A percentile compares a stretch with the other conserved stretches of the same genome.
phyloP scores from a whole-genome alignment of 345 rosid genomes.

The Pugionium cornutum region DNA sequence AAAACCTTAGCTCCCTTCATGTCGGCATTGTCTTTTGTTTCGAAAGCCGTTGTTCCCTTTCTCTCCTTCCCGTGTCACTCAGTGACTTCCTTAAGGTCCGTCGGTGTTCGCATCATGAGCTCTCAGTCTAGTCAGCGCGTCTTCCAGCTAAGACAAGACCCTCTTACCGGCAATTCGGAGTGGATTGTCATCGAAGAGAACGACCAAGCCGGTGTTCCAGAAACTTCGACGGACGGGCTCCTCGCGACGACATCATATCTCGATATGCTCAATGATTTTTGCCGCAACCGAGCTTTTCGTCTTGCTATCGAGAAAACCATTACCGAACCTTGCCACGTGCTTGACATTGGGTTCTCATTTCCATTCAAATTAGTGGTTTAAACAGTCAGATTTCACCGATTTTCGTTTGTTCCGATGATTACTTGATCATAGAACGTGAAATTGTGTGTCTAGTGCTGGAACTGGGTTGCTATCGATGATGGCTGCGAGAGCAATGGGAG shows the following conservation, averaged over 20 bases:
- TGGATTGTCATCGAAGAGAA: constrained; percentile 42
- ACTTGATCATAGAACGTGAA: neutral
- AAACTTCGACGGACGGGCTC: constrained; percentile 28
- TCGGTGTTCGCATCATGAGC: constrained; percentile 33
- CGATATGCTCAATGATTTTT: constrained; percentile 43
- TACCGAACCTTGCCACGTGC: constrained; percentile 74
- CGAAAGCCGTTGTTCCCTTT: constrained; percentile 23
- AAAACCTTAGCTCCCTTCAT: constrained; percentile 2
- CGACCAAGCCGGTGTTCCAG: constrained; percentile 26
- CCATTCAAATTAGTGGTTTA: neutral
- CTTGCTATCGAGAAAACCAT: constrained; percentile 46
- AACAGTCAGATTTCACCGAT: neutral
- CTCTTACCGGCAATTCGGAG: constrained; percentile 42
- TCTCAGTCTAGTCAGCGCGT: constrained; percentile 33
- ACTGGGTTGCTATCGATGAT: constrained; percentile 95
- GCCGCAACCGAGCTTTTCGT: constrained; percentile 42
- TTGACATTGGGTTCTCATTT: constrained; percentile 78
- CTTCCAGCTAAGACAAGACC: constrained; percentile 45
- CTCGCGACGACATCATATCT: constrained; percentile 41
- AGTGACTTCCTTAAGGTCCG: constrained; percentile 6
- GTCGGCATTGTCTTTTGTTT: constrained; percentile 22
- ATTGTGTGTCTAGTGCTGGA: constrained; percentile 63
- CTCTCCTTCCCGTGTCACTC: constrained; percentile 11
- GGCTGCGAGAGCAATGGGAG: constrained; percentile 66
- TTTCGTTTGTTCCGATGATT: neutral